Base-by-base conservation (phyloP, 495 filamentous ascomycete genomes). In the Cladorrhinum samala region DNA sequence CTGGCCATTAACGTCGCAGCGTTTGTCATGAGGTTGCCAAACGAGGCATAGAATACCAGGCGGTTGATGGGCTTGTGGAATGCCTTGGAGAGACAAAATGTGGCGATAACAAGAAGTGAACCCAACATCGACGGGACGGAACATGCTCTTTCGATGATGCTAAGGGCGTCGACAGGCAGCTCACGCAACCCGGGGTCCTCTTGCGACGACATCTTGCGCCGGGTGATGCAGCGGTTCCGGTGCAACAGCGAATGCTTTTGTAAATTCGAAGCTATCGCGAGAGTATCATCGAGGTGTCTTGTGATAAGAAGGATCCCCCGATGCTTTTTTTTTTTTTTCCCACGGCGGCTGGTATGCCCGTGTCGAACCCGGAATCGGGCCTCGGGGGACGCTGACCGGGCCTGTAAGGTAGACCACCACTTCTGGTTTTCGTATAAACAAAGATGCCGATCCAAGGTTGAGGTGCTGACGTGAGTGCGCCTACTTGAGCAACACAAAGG, bases 21-120 rank as follows among this genome's bases (percentile, higher is more conserved):
- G 66, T 89, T 93, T 46, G 84, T 83, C 65, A 89, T 73, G 33
- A 93, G 75, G 59, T 95, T 95, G 23, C 89, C 90, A 58, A 89
- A 87, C 0, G 84, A 85, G 7, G 90, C 89, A 61, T 84, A 90
- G 68, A 94, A 94, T 14, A 93, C 81, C 2, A 95, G 75, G 3
- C 89, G 81, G 62, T 93, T 94, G 70, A 95, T 92, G 16, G 90
- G 60, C 83, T 72, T 89, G 86, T 61, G 57, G 59, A 88, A 87
- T 23, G 76, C 71, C 9, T 67, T 66, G 9, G 77, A 86, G 20
- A 69, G 59, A 9, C 79, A 64, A 57, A 90, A 94, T 33, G 89
- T 91, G 44, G 74, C 52, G 38, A 93, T 79, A 43, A 94, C 86
- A 64, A 93, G 83, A 30, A 82, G 55, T 18, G 82, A 85, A 46